These are phyloP conservation scores for Phoma herbarum DNA, from an alignment of 2,329 filamentous ascomycete genomes.

Conservation along the genomic window DNA sequence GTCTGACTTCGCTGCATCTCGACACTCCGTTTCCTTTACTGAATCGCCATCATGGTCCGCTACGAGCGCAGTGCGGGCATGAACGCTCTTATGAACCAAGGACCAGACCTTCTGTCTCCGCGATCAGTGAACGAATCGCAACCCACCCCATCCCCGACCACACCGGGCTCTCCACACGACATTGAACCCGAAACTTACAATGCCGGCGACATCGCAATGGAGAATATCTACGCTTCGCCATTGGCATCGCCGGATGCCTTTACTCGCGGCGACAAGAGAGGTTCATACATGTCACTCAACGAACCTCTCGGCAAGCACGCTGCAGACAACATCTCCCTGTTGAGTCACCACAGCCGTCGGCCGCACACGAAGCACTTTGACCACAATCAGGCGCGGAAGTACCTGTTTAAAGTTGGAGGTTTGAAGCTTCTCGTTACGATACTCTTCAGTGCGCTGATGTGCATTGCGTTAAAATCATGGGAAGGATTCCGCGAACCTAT, in stretches of 20 bases:
- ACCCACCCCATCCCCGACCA: conserved; percentile 13
- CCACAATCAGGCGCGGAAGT: conserved; percentile 42
- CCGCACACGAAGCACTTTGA: conserved; percentile 41
- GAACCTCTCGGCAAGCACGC: conserved; percentile 27
- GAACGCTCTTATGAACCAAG: conserved; percentile 10
- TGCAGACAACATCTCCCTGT: conserved; percentile 32
- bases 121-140: conserved; percentile 3
- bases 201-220: conserved; percentile 35
- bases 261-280: conserved; percentile 24
- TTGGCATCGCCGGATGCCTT: conserved; percentile 29
- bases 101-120: conserved; percentile 6
- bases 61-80: conserved; percentile 13
- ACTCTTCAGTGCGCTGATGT: conserved; percentile 42
- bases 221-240: conserved; percentile 33
- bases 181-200: conserved; percentile 28
- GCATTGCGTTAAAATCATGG: conserved; percentile 39
- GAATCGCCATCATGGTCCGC: not conserved
- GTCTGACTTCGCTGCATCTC: not conserved
- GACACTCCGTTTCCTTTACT: not conserved
- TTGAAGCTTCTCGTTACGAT: conserved; percentile 41
- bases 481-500: conserved; percentile 37
- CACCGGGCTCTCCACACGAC: conserved; percentile 24
- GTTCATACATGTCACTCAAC: conserved; percentile 32
- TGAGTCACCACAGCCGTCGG: conserved; percentile 19
- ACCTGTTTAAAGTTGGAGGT: conserved; percentile 39